Base-by-base conservation (phyloP, 371 early-diverging fungal genomes). In the Mortierella sp. region DNA sequence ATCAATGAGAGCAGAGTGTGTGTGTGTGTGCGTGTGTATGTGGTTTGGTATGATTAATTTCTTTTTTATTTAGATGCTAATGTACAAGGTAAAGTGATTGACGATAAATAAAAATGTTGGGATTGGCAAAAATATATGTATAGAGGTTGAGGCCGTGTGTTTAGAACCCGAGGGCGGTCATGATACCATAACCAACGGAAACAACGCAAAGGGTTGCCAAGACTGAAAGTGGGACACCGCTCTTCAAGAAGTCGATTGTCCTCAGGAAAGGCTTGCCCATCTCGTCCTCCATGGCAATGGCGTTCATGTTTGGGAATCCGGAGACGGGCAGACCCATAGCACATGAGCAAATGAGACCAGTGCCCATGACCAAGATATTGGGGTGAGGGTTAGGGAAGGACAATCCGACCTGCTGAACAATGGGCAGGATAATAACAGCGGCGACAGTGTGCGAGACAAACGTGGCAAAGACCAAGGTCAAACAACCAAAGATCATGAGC, bases 401-500 rank as follows among this genome's bases (percentile, higher is more conserved):
- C 43, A 86, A 67, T 6, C 95, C 96, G 21, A 96, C 91, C 69
- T 94, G 87, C 24, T 92, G 89, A 21, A 96, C 94, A 65, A 96
- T 92, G 4, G 96, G 96, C 57, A 96, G 78, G 3, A 95, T 91
- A 70, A 96, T 95, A 75, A 96, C 77, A 0, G 96, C 96, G 0
- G 93, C 94, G 1, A 97, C 98, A 0, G 98, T 97, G 76, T 97
- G 98, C 58, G 93, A 93, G 64, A 97, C 94, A 81, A 97, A 97
- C 7, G 95, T 95, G 24, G 97, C 95, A 72, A 94, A 92, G 10
- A 94, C 88, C 13, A 94, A 71, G 0, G 94, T 92, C 63, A 94
- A 78, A 19, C 81, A 85, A 41, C 91, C 87, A 72, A 96, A 92
- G 24, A 92, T 83, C 65, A 90, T 74, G 41, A 95, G 65, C 15